Conservation (phyloP, 2,329 filamentous ascomycete species). For the Claviceps digitariae region DNA sequence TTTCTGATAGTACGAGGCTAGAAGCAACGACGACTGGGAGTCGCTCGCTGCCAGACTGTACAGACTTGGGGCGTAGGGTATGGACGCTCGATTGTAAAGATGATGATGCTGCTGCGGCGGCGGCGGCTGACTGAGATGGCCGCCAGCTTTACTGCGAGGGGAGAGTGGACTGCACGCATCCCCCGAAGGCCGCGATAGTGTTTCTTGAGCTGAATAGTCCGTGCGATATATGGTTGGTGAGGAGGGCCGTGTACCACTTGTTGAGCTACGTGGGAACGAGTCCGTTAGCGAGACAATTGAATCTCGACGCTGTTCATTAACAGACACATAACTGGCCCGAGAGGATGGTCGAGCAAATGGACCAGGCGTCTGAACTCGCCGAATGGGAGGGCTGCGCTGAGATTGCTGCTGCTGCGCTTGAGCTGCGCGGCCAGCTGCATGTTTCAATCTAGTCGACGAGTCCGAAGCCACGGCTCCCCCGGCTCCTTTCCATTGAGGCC, state of each 20-base stretch:
- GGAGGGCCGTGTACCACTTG: constrained; percentile 28
- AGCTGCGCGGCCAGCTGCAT: constrained; percentile 3
- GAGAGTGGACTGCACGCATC: constrained; percentile 12
- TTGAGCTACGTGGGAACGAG: constrained; percentile 36
- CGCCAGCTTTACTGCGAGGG: constrained; percentile 7
- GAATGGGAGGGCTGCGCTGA: background rate
- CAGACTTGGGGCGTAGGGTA: constrained; percentile 35
- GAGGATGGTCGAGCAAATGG: constrained; percentile 27
- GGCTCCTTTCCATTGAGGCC: constrained; percentile 13
- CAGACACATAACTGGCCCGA: constrained; percentile 33
- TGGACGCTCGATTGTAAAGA: constrained; percentile 11
- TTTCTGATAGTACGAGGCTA: constrained; percentile 34
- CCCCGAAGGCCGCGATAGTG: constrained; percentile 8
- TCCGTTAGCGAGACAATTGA: constrained; percentile 44
- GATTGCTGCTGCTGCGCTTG: constrained; percentile 3
- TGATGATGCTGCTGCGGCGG: background rate
- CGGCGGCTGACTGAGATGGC: background rate
- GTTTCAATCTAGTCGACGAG: constrained; percentile 1
- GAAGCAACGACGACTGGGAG: constrained; percentile 39
- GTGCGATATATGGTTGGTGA: constrained; percentile 25
- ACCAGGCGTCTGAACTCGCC: constrained; percentile 13
- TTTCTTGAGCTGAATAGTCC: constrained; percentile 13
- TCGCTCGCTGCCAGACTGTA: constrained; percentile 46
- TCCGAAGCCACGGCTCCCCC: constrained; percentile 3
- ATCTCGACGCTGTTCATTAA: constrained; percentile 36